A percentile compares a stretch with the other conserved stretches of the same genome.
Conservation (phyloP, 2,329 filamentous ascomycete genomes). For the Aureobasidium lini region DNA sequence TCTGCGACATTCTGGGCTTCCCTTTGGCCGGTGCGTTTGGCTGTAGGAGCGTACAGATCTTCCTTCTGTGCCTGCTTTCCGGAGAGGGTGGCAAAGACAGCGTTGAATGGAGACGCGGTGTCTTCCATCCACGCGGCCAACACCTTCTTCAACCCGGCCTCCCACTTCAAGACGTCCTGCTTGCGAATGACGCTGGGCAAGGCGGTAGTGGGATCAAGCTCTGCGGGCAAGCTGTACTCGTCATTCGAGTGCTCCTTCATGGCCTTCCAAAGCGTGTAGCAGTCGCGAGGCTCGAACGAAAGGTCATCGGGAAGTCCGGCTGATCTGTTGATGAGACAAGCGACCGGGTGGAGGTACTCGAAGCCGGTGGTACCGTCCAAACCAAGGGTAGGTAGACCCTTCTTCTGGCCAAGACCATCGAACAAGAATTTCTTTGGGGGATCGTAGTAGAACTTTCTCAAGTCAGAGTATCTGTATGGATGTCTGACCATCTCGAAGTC, state of each 20-base stretch:
- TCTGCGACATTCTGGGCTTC: conserved; percentile 19
- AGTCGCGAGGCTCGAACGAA: conserved; percentile 63
- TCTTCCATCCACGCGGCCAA: conserved; percentile 56
- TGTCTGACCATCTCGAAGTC: conserved; percentile 63
- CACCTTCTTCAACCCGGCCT: conserved; percentile 50
- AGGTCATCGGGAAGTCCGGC: conserved; percentile 61
- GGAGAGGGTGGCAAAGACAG: conserved; percentile 44
- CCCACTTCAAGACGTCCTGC: conserved; percentile 59
- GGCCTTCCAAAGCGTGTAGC: conserved; percentile 55
- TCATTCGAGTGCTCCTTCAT: conserved; percentile 53
- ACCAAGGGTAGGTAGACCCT: conserved; percentile 35
- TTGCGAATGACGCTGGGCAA: conserved; percentile 54
- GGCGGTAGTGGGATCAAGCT: conserved; percentile 43
- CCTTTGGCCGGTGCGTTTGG: conserved; percentile 20
- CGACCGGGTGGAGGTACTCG: conserved; percentile 58
- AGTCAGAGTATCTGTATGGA: conserved; percentile 63
- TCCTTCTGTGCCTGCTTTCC: neutral
- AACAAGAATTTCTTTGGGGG: conserved; percentile 46
- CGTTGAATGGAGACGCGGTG: conserved; percentile 44
- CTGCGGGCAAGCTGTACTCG: conserved; percentile 35
- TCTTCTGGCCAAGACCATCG: conserved; percentile 39
- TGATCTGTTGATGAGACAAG: conserved; percentile 53
- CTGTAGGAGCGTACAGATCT: conserved; percentile 8
- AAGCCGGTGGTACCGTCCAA: conserved; percentile 46
- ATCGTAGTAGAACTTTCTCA: conserved; percentile 65